Percentiles rank a stretch among this genome's conserved stretches.
Conservation (phyloP, 768 basidiomycete genomes). For the Boletus sensibilis region DNA sequence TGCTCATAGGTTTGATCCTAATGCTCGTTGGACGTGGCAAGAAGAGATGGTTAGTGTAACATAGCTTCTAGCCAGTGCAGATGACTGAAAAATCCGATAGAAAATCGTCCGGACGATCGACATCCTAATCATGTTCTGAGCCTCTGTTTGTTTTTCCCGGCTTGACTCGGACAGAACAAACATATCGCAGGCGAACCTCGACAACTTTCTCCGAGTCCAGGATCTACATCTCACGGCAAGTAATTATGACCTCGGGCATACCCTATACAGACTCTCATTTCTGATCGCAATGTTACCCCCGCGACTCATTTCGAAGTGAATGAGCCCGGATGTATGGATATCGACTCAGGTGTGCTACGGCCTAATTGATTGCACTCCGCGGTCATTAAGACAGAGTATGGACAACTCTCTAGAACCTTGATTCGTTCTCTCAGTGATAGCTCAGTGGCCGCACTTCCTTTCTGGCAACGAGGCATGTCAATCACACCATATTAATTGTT, state of each 20-base stretch:
- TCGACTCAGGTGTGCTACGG: conserved; percentile 46
- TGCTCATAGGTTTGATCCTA: conserved; percentile 60
- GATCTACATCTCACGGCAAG: conserved; percentile 62
- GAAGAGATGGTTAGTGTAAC: conserved; percentile 52
- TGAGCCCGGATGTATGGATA: conserved; percentile 69
- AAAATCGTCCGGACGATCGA: conserved; percentile 59
- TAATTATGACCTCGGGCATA: conserved; percentile 65
- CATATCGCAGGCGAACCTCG: conserved; percentile 64
- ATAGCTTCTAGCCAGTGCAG: not conserved
- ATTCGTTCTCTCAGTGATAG: conserved; percentile 61
- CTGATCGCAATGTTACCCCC: conserved; percentile 60
- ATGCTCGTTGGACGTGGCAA: conserved; percentile 68
- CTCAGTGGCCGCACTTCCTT: conserved; percentile 52
- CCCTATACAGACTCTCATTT: conserved; percentile 51
- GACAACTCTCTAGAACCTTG: conserved; percentile 58
- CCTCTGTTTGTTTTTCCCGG: conserved; percentile 59
- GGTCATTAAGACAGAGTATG: conserved; percentile 12
- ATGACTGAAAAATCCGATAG: conserved; percentile 28
- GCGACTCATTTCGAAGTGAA: conserved; percentile 62
- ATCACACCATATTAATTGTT: not conserved
- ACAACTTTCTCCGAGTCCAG: conserved; percentile 64
- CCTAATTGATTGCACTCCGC: not conserved
- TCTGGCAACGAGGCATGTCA: conserved; percentile 47
- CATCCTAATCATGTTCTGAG: conserved; percentile 58
- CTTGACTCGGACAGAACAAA: conserved; percentile 61